Conservation (phyloP, 1,284 basidiomycete species). For the Sphagnurus paluster region DNA sequence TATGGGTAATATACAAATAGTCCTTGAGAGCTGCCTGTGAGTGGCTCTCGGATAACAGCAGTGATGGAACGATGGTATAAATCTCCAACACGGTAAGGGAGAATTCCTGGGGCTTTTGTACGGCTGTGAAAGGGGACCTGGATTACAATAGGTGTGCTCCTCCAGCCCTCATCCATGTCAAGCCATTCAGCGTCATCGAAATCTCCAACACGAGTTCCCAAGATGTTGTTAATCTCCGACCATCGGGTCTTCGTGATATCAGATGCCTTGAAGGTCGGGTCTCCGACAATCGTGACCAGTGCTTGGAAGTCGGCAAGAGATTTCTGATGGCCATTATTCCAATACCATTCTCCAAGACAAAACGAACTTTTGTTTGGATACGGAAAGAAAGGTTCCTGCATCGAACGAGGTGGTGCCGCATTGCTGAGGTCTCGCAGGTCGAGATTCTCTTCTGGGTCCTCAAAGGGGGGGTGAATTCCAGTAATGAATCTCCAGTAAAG, state of each 20-base stretch:
- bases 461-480: neutral
- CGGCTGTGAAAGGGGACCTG: neutral
- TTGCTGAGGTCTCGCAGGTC: neutral
- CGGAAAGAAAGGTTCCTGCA: neutral
- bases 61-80: neutral
- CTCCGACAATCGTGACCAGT: neutral
- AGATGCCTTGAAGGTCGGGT: neutral
- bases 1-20: neutral
- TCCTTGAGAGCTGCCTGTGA: neutral
- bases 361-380: constrained; percentile 2
- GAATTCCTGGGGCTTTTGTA: neutral
- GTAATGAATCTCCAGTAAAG: neutral
- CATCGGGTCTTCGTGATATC: neutral
- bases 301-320: neutral
- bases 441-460: neutral
- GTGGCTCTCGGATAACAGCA: neutral
- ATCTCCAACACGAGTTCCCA: neutral
- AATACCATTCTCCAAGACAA: constrained; percentile 4
- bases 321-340: constrained; percentile 2
- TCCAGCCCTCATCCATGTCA: neutral
- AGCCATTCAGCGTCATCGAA: neutral
- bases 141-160: neutral
- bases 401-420: neutral
- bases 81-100: neutral
- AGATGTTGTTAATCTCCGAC: neutral